Percentiles rank a stretch among this genome's conserved stretches.
Conservation (phyloP, 139 green algal genomes). For the Auxenochlorella pyrenoidosa region DNA sequence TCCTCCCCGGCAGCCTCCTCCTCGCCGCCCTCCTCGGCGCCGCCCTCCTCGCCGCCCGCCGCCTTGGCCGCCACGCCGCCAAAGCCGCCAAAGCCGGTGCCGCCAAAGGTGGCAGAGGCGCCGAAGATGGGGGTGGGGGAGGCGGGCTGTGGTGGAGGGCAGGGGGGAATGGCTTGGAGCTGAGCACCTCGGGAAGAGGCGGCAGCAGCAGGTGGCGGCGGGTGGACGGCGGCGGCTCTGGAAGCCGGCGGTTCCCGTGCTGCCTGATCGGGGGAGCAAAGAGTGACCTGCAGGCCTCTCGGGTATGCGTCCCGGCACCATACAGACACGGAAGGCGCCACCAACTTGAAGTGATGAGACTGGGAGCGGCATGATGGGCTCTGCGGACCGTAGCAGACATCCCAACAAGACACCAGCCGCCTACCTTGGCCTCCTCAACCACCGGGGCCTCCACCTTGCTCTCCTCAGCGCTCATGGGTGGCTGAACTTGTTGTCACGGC, state of each 20-base stretch:
- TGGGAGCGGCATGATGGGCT: background rate
- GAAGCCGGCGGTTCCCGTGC: background rate
- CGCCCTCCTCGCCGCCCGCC: conserved; percentile 61
- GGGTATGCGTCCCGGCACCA: background rate
- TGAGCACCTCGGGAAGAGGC: no score
- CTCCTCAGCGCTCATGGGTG: background rate
- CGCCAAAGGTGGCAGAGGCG: conserved; percentile 67
- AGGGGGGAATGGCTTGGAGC: background rate
- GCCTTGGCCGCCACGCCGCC: conserved; percentile 56
- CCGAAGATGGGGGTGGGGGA: conserved; percentile 72
- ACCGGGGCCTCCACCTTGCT: conserved; percentile 5
- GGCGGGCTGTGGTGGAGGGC: conserved; percentile 3
- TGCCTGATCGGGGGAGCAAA: background rate
- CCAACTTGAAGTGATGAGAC: background rate
- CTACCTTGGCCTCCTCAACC: conserved; percentile 40
- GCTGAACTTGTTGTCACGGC: background rate
- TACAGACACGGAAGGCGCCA: background rate
- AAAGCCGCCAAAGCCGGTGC: conserved; percentile 80
- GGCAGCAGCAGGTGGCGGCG: background rate
- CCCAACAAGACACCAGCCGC: background rate
- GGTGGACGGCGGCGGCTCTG: background rate
- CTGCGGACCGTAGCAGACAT: background rate
- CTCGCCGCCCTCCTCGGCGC: conserved; percentile 46
- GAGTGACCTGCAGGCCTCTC: background rate
- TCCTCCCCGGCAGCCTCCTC: conserved; percentile 75